Evolutionary conservation across 768 basidiomycete genomes (phyloP).

Genomic region (Chalciporus chontae): DNA sequence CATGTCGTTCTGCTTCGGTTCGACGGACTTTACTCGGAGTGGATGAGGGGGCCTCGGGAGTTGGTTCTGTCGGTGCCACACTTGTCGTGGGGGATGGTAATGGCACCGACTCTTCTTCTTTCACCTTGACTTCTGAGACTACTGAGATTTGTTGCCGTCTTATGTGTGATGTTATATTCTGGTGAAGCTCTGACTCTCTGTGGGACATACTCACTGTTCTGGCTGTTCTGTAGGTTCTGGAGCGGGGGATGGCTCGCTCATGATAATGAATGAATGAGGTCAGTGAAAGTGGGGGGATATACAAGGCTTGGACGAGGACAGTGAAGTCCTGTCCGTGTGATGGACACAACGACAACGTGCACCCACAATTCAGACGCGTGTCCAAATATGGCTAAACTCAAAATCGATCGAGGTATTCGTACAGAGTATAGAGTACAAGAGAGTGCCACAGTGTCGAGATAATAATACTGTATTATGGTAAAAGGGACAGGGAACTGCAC

Average conservation of each 20-base stretch:
- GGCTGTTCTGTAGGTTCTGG: not conserved
- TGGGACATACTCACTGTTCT: conserved; percentile 15
- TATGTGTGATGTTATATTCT: conserved; percentile 4
- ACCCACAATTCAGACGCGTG: conserved; percentile 1
- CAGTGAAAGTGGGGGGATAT: conserved; percentile 9
- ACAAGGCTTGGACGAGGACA: conserved; percentile 12
- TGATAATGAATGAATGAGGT: conserved; percentile 30
- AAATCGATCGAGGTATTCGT: too few species aligned
- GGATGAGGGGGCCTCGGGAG: not conserved
- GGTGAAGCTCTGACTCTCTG: not conserved
- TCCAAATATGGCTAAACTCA: conserved; percentile 28
- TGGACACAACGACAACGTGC: conserved; percentile 1
- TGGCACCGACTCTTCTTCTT: conserved; percentile 14
- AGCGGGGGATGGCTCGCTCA: conserved; percentile 21
- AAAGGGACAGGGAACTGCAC: not conserved
- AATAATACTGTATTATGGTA: not conserved
- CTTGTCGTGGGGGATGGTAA: conserved; percentile 7
- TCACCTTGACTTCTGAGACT: conserved; percentile 3
- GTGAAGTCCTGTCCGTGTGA: conserved; percentile 10
- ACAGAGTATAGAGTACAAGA: not conserved
- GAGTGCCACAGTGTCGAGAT: not conserved
- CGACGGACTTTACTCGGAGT: conserved; percentile 20
- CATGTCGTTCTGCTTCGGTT: conserved; percentile 44
- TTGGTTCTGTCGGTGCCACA: not conserved
- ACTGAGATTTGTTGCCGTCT: conserved; percentile 11